These are phyloP conservation scores for Penicillium fimorum DNA, from an alignment of 495 filamentous ascomycete species.

Conservation along the genomic window DNA sequence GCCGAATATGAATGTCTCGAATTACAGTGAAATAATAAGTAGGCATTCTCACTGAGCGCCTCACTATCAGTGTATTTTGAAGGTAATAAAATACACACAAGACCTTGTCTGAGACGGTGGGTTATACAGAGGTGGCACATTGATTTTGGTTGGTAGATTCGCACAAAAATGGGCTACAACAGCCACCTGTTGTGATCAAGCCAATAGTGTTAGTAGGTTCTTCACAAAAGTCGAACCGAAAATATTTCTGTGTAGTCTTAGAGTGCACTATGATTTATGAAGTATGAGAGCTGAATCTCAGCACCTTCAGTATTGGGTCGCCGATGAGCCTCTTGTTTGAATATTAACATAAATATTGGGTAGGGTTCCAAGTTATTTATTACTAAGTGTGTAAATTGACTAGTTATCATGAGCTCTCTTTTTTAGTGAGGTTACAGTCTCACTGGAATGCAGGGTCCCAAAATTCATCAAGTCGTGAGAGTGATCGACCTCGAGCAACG, in stretches of 20 bases:
- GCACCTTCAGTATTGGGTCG: neutral
- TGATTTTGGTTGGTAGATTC: neutral
- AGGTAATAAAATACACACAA: neutral
- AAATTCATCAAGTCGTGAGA: neutral
- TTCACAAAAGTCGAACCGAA: neutral
- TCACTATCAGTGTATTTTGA: neutral
- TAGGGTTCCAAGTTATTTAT: neutral
- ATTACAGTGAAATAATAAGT: too few species aligned
- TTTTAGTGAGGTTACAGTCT: neutral
- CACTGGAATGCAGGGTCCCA: slow-evolving; percentile 7
- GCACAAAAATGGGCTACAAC: neutral
- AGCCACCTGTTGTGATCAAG: neutral
- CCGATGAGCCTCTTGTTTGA: neutral
- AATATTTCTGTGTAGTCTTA: neutral
- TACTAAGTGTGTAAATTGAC: neutral
- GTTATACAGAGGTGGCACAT: neutral
- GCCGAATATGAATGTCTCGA: too few species aligned
- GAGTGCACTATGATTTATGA: neutral
- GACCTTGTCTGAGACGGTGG: neutral
- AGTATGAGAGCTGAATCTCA: neutral
- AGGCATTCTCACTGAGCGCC: too few species aligned
- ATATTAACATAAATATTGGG: neutral
- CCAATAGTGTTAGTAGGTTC: neutral
- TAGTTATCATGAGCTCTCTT: neutral
- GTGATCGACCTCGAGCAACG: neutral